Evolutionary conservation across 768 basidiomycete species (phyloP).

Genomic region (Psilocybe cyanescens): DNA sequence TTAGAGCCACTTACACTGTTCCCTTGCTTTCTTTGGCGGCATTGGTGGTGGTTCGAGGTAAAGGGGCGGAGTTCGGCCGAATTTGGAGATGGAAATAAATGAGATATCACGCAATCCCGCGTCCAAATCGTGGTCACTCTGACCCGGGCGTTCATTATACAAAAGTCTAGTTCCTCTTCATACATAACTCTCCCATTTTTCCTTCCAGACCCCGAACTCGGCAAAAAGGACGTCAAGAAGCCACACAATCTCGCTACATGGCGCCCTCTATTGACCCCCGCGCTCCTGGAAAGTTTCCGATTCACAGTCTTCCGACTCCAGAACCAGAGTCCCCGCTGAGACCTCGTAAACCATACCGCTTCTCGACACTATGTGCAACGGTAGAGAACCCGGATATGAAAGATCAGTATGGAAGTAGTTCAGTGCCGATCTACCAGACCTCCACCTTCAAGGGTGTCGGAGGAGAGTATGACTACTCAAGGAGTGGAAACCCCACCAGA

Average conservation of each 20-base stretch:
- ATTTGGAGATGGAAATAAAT: slow-evolving; percentile 8
- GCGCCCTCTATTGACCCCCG: slow-evolving; percentile 41
- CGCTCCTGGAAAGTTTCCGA: slow-evolving; percentile 28
- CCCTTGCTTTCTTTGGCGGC: slow-evolving; percentile 52
- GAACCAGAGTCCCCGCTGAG: slow-evolving; percentile 78
- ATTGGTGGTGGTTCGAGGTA: slow-evolving; percentile 29
- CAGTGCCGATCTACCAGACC: slow-evolving; percentile 97
- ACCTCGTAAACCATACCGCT: slow-evolving; percentile 77
- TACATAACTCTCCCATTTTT: slow-evolving; percentile 1
- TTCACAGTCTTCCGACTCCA: slow-evolving; percentile 74
- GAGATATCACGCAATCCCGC: slow-evolving; percentile 34
- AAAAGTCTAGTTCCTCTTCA: slow-evolving; percentile 1
- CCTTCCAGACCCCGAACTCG: slow-evolving; percentile 1
- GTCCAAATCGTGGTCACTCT: slow-evolving; percentile 7
- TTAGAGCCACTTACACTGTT: slow-evolving; percentile 43
- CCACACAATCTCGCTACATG: slow-evolving; percentile 27
- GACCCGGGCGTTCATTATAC: slow-evolving; percentile 6
- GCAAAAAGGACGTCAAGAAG: not conserved
- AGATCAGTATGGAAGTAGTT: slow-evolving; percentile 94
- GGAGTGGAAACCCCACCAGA: slow-evolving; percentile 96
- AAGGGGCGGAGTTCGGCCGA: slow-evolving; percentile 23
- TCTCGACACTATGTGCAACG: slow-evolving; percentile 89
- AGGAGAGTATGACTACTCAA: slow-evolving; percentile 90
- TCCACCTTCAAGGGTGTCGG: slow-evolving; percentile 96
- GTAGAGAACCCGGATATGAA: slow-evolving; percentile 91